Percentiles rank a stretch among this genome's conserved stretches.
Conservation (phyloP, 179 eudicot genomes). For the Pouteria campechiana region DNA sequence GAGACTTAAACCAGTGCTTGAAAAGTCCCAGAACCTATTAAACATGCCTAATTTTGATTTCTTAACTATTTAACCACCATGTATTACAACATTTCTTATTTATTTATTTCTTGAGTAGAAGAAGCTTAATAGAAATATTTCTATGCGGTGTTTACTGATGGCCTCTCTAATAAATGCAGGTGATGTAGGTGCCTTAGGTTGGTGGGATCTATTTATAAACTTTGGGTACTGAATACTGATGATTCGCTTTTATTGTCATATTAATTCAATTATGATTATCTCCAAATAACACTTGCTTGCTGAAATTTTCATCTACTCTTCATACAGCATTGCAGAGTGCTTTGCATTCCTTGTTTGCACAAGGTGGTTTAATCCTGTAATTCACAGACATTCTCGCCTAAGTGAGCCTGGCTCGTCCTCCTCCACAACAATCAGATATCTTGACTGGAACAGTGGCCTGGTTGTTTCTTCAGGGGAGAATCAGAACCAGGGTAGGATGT, state of each 20-base stretch:
- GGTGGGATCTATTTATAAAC: slow-evolving; percentile 83
- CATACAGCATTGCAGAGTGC: slow-evolving; percentile 66
- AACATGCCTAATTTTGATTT: no score
- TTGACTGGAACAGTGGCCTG: slow-evolving; percentile 45
- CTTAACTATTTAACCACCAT: no score
- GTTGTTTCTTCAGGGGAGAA: slow-evolving; percentile 35
- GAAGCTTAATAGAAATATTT: no score
- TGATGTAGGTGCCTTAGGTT: slow-evolving; percentile 58
- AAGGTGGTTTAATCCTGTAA: slow-evolving; percentile 75
- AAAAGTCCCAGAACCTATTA: no score
- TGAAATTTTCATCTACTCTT: background rate
- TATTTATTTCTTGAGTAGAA: no score
- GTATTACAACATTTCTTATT: no score
- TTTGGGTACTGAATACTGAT: slow-evolving; percentile 69
- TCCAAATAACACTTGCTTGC: background rate
- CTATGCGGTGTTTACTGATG: no score
- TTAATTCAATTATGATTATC: background rate
- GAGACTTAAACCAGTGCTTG: no score
- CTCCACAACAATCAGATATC: slow-evolving; percentile 24
- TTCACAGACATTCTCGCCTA: slow-evolving; percentile 37
- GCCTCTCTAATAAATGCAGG: slow-evolving; percentile 54
- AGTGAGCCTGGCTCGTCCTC: slow-evolving; percentile 36
- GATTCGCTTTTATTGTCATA: background rate
- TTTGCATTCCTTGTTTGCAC: slow-evolving; percentile 79
- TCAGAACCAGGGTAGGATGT: slow-evolving; percentile 33